phyloP scores from a whole-genome alignment of 768 basidiomycete genomes.

The Hygrocybe coccinea region DNA sequence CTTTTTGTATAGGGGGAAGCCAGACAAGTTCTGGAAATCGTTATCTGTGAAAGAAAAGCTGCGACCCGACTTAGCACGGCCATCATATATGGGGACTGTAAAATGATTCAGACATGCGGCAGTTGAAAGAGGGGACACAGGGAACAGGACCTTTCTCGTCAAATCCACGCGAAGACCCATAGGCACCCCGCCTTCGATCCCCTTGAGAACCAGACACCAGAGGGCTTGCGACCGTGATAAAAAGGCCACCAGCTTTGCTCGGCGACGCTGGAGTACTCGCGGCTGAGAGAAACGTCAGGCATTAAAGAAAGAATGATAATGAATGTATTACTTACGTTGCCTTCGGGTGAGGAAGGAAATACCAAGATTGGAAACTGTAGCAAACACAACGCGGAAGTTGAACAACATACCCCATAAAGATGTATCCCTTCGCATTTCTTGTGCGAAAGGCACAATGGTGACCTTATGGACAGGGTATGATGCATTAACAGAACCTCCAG shows the following conservation, averaged over 20 bases:
- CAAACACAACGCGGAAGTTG: background rate
- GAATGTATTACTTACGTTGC: no score
- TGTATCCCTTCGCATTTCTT: slow-evolving; percentile 7
- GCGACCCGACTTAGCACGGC: background rate
- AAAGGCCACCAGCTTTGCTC: background rate
- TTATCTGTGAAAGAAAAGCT: background rate
- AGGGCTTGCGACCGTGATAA: background rate
- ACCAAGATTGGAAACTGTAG: background rate
- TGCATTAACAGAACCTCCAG: background rate
- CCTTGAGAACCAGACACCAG: background rate
- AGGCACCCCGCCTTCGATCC: background rate
- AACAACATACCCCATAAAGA: slow-evolving; percentile 6
- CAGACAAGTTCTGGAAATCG: background rate
- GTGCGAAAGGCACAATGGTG: slow-evolving; percentile 3
- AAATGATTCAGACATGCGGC: background rate
- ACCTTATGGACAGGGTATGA: background rate
- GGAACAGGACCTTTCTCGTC: background rate
- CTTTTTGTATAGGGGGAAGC: background rate
- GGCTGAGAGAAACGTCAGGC: background rate
- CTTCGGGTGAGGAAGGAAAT: background rate
- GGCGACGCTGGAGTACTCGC: background rate
- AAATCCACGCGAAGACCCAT: background rate
- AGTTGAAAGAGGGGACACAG: background rate
- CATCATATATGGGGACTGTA: slow-evolving; percentile 9
- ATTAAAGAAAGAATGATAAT: background rate